Conservation (phyloP, 1,284 basidiomycete genomes). For the Xerocomus amazonicus region DNA sequence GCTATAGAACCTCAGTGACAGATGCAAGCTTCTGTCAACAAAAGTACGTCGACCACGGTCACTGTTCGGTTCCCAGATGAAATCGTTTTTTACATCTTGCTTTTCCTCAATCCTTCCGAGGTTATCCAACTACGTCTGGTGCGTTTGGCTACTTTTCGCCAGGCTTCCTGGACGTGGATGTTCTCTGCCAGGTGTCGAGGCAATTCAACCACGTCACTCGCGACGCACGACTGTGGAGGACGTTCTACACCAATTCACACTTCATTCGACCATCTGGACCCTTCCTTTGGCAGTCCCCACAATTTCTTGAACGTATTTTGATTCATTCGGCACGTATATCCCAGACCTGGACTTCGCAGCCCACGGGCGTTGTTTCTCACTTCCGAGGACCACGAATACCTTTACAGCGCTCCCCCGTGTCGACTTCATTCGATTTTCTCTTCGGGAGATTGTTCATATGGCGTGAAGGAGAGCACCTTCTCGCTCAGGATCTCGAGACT, state of each 20-base stretch:
- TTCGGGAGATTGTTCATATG: constrained; percentile 26
- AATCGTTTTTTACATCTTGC: constrained; percentile 18
- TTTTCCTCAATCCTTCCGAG: constrained; percentile 15
- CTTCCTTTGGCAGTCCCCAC: constrained; percentile 22
- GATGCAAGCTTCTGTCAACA: constrained; percentile 8
- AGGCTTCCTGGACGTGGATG: neutral
- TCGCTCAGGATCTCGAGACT: constrained; percentile 23
- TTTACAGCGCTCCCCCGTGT: constrained; percentile 10
- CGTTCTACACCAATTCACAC: constrained; percentile 14
- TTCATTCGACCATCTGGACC: constrained; percentile 24
- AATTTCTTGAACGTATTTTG: constrained; percentile 19
- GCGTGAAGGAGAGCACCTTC: constrained; percentile 21
- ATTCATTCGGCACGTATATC: constrained; percentile 20
- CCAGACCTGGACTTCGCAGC: constrained; percentile 22
- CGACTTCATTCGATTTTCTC: constrained; percentile 21
- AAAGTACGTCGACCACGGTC: neutral
- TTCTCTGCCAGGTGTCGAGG: constrained; percentile 18
- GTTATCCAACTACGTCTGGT: constrained; percentile 21
- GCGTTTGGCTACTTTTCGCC: neutral
- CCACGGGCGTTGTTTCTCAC: constrained; percentile 14
- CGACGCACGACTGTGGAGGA: constrained; percentile 19
- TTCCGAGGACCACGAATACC: constrained; percentile 18
- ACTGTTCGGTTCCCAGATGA: constrained; percentile 17
- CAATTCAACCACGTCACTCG: constrained; percentile 14
- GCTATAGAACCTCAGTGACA: neutral